Percentiles rank a stretch among this genome's conserved stretches.
Evolutionary conservation across 1,284 basidiomycete species (phyloP).

Genomic region (Hemileia vastatrix): DNA sequence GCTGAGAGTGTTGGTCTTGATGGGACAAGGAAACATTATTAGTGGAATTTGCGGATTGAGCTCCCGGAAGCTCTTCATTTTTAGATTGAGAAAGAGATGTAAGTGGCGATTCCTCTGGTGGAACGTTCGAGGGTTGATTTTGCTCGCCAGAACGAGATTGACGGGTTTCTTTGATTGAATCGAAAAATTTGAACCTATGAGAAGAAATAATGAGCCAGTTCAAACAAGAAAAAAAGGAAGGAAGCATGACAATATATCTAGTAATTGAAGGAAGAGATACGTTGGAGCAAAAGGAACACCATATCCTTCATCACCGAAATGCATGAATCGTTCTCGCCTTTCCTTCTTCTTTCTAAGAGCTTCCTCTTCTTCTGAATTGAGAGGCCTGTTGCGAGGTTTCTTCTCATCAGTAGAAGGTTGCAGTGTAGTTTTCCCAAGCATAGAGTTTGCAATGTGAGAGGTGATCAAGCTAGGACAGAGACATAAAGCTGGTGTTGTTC

Average conservation of each 20-base stretch:
- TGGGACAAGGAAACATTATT: too few relatives aligned
- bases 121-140: not conserved
- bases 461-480: slow-evolving; percentile 23
- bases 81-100: too few relatives aligned
- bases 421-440: slow-evolving; percentile 16
- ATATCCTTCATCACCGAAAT: slow-evolving; percentile 22
- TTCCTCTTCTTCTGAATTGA: slow-evolving; percentile 22
- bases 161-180: slow-evolving; percentile 15
- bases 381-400: slow-evolving; percentile 16
- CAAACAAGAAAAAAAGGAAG: not conserved
- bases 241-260: not conserved
- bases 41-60: too few relatives aligned
- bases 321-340: slow-evolving; percentile 22
- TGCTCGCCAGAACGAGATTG: not conserved
- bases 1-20: too few relatives aligned
- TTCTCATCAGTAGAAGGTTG: slow-evolving; percentile 22
- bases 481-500: slow-evolving; percentile 18
- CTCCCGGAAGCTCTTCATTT: too few relatives aligned
- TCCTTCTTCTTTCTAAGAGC: slow-evolving; percentile 18
- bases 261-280: slow-evolving; percentile 1
- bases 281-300: slow-evolving; percentile 22
- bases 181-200: not conserved
- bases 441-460: slow-evolving; percentile 22
- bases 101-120: not conserved
- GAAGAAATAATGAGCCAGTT: not conserved